These are phyloP conservation scores for Pseudogymnoascus sp. DNA, from an alignment of 2,329 filamentous ascomycete genomes.

Conservation along the genomic window DNA sequence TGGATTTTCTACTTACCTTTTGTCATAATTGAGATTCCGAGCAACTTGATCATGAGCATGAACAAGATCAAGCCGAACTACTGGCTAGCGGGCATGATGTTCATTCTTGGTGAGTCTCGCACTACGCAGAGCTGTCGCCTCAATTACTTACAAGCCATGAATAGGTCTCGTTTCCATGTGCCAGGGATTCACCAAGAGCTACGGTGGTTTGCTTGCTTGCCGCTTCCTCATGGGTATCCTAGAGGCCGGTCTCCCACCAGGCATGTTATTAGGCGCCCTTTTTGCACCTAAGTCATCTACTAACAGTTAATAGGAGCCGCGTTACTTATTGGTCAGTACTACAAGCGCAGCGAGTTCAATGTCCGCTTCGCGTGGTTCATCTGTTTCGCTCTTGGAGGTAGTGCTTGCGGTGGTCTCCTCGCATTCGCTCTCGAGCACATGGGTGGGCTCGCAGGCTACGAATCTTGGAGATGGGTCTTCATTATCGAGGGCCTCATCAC, in stretches of 20 bases:
- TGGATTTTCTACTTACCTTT: slow-evolving; percentile 43
- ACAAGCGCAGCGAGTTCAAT: slow-evolving; percentile 26
- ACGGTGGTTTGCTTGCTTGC: slow-evolving; percentile 27
- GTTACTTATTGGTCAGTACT: slow-evolving; percentile 15
- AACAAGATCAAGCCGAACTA: slow-evolving; percentile 35
- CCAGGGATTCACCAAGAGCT: slow-evolving; percentile 36
- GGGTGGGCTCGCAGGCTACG: slow-evolving; percentile 36
- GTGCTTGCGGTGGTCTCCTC: slow-evolving; percentile 38
- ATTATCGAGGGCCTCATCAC: slow-evolving; percentile 27
- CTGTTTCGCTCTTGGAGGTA: slow-evolving; percentile 33
- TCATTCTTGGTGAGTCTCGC: slow-evolving; percentile 33
- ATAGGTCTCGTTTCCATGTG: slow-evolving; percentile 38
- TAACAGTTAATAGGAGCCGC: background rate
- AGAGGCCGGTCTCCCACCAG: slow-evolving; percentile 27
- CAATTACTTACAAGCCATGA: slow-evolving; percentile 16
- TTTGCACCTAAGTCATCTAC: slow-evolving; percentile 26
- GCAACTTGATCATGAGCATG: slow-evolving; percentile 40
- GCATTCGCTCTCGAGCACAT: slow-evolving; percentile 38
- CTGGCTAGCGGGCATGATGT: slow-evolving; percentile 37
- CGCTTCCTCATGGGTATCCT: slow-evolving; percentile 28
- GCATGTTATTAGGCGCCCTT: slow-evolving; percentile 21
- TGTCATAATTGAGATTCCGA: slow-evolving; percentile 40
- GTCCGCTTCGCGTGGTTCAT: slow-evolving; percentile 31
- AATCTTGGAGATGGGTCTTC: slow-evolving; percentile 43
- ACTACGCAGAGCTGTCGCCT: background rate